These are phyloP conservation scores for Nakazawaea holstii DNA, from an alignment of 805 yeast genomes.

Conservation along the genomic window DNA sequence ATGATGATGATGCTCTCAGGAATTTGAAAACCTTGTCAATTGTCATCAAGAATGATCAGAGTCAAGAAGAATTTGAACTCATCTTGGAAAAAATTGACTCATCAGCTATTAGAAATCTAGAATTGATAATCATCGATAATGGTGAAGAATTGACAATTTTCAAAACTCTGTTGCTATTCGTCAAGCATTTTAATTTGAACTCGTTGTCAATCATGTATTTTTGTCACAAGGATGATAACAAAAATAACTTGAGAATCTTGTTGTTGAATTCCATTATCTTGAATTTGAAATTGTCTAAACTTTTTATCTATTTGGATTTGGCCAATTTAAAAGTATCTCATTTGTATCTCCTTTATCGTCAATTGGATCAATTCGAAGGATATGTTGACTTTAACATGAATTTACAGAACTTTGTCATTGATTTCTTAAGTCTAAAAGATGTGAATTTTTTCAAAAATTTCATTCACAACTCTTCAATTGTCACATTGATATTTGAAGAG, in stretches of 20 bases:
- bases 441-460: constrained; percentile 8
- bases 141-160: constrained; percentile 6
- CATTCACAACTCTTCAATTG: constrained; percentile 6
- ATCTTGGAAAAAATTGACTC: not conserved
- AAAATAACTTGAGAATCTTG: constrained; percentile 8
- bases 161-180: not conserved
- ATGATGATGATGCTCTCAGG: not conserved
- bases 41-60: constrained; percentile 4
- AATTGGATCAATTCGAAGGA: constrained; percentile 1
- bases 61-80: not conserved
- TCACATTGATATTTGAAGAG: constrained; percentile 5
- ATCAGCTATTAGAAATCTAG: not conserved
- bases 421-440: constrained; percentile 6
- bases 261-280: constrained; percentile 6
- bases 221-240: not conserved
- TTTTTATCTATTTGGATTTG: constrained; percentile 5
- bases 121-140: constrained; percentile 8
- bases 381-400: constrained; percentile 3
- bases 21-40: constrained; percentile 1
- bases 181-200: not conserved
- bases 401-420: constrained; percentile 3
- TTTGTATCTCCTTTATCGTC: not conserved
- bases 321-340: constrained; percentile 1
- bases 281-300: not conserved
- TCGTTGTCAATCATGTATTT: constrained; percentile 1